A percentile compares a stretch with the other conserved stretches of the same genome.
These are phyloP conservation scores for Spatholobus suberectus DNA, from an alignment of 306 rosid species.

Conservation along the genomic window DNA sequence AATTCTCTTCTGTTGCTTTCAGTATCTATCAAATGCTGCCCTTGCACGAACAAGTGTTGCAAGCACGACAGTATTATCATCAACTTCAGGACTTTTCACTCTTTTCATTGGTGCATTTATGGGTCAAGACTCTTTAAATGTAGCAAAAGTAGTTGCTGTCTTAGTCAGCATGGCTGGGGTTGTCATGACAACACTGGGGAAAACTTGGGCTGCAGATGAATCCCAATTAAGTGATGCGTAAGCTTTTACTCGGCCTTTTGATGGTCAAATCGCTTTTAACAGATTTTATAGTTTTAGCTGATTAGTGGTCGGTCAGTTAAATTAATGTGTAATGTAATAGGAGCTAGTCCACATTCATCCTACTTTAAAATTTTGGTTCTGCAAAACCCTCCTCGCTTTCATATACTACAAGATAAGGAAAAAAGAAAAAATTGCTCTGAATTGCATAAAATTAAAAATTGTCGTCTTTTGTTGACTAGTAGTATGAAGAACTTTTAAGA, in stretches of 20 bases:
- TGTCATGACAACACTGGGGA: constrained; percentile 92
- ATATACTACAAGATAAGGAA: background rate
- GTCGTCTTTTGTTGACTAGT: background rate
- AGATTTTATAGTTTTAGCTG: constrained; percentile 4
- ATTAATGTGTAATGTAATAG: background rate
- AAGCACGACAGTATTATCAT: constrained; percentile 94
- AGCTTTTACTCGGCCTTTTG: constrained; percentile 42
- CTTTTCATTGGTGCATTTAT: constrained; percentile 86
- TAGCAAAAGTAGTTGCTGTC: constrained; percentile 89
- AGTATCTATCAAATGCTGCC: constrained; percentile 98
- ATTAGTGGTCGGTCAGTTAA: background rate
- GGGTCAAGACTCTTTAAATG: constrained; percentile 90
- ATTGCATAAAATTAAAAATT: background rate
- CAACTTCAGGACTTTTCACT: constrained; percentile 98
- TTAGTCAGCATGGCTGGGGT: constrained; percentile 99
- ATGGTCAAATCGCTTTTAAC: background rate
- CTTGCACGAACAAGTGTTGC: constrained; percentile 99
- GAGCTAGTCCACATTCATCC: background rate
- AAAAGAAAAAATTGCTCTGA: background rate
- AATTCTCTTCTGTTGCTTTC: constrained; percentile 46
- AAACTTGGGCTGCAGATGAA: constrained; percentile 97
- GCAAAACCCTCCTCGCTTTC: background rate
- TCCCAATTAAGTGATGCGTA: constrained; percentile 63
- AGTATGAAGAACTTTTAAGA: background rate
- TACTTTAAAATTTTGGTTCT: background rate